Conservation (phyloP, 371 early-diverging fungal genomes). For the Coemansia sp. region DNA sequence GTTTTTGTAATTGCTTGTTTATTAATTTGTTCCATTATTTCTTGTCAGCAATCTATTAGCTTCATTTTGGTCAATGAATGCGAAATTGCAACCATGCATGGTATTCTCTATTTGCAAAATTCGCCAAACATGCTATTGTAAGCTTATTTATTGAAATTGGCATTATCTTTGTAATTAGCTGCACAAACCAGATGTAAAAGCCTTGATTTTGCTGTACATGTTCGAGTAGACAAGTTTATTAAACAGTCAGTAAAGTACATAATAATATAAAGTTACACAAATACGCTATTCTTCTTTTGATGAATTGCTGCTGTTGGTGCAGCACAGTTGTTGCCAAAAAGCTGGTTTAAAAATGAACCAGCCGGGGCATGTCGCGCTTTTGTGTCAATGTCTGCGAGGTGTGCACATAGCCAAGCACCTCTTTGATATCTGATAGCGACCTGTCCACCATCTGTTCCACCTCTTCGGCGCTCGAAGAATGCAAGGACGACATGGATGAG, state of each 20-base stretch:
- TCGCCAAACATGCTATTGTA: neutral
- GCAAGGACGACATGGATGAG: constrained; percentile 7
- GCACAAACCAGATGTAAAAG: neutral
- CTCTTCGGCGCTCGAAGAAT: constrained; percentile 9
- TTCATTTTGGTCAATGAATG: neutral
- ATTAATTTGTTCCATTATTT: constrained; percentile 3
- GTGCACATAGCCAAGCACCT: constrained; percentile 33
- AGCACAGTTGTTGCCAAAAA: no score
- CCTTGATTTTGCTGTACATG: neutral
- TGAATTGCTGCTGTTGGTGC: no score
- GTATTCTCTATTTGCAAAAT: neutral
- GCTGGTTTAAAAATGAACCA: no score
- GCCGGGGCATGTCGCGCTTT: constrained; percentile 31
- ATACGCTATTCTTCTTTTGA: no score
- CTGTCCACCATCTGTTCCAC: constrained; percentile 1
- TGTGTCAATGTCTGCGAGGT: constrained; percentile 28
- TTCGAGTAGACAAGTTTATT: neutral
- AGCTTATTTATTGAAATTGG: neutral
- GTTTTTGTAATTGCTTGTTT: neutral
- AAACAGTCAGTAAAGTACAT: neutral
- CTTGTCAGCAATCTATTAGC: neutral
- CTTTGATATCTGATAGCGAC: constrained; percentile 32
- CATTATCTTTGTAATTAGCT: neutral
- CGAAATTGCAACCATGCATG: no score
- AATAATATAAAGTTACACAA: neutral